Evolutionary conservation across 2,329 filamentous ascomycete genomes (phyloP).

Genomic region (Colletotrichum nymphaeae): DNA sequence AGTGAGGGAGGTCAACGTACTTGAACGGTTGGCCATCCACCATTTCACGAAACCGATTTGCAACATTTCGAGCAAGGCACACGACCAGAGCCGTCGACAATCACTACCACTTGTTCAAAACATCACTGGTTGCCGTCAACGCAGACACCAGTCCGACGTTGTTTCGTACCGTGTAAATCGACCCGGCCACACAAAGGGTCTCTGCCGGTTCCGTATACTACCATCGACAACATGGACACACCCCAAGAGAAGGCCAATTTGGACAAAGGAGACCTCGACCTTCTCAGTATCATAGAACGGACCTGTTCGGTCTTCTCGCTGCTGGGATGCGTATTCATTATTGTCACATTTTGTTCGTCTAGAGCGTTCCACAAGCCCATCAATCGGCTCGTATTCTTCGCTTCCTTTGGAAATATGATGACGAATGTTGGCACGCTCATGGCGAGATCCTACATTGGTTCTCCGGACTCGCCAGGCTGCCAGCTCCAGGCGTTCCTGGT

Average conservation of each 20-base stretch:
- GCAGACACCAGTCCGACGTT: neutral
- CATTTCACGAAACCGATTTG: neutral
- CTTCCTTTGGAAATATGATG: constrained; percentile 83
- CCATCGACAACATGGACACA: constrained; percentile 1
- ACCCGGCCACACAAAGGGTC: neutral
- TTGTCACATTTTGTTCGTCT: constrained; percentile 76
- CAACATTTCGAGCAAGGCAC: neutral
- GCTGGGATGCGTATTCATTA: constrained; percentile 76
- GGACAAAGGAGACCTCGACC: constrained; percentile 54
- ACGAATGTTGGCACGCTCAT: constrained; percentile 83
- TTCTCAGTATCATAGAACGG: constrained; percentile 73
- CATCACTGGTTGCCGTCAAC: neutral
- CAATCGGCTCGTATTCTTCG: constrained; percentile 86
- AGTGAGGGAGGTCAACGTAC: neutral
- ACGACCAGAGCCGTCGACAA: neutral
- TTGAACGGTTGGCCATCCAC: constrained; percentile 1
- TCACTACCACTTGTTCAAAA: neutral
- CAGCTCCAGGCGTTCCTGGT: constrained; percentile 84
- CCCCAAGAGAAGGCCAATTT: constrained; percentile 9
- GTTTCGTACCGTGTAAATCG: neutral
- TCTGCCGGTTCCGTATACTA: neutral
- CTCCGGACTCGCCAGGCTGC: constrained; percentile 64
- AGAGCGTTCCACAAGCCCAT: constrained; percentile 85
- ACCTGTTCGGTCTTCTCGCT: constrained; percentile 78
- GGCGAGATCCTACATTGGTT: constrained; percentile 68